phyloP scores from a whole-genome alignment of 2,329 filamentous ascomycete genomes.

The Colletotrichum sp. region DNA sequence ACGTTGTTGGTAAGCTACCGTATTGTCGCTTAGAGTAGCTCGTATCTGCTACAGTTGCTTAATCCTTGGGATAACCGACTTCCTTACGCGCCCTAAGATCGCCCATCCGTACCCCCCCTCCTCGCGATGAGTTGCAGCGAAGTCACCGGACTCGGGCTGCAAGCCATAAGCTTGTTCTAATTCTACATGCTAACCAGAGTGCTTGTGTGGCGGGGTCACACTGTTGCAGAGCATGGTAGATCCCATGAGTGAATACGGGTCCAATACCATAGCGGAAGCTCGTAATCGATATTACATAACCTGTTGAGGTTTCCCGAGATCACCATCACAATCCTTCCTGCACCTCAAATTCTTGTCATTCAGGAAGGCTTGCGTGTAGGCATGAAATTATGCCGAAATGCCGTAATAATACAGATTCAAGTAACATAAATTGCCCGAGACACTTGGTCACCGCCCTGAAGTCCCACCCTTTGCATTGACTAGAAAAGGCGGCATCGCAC shows the following conservation, averaged over 20 bases:
- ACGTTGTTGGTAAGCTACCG: fast-evolving
- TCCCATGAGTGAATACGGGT: not conserved
- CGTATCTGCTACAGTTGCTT: not conserved
- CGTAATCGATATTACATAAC: not conserved
- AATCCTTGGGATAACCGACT: not conserved
- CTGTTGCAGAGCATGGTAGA: not conserved
- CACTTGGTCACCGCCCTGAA: not conserved
- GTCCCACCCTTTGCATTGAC: too few relatives aligned
- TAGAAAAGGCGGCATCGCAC: too few relatives aligned
- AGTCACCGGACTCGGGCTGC: not conserved
- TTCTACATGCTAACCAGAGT: not conserved
- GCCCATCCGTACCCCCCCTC: not conserved
- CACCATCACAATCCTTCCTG: not conserved
- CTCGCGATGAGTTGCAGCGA: not conserved
- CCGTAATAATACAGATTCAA: not conserved
- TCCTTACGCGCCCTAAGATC: not conserved
- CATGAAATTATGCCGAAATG: not conserved
- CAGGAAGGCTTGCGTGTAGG: not conserved
- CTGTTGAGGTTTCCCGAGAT: not conserved
- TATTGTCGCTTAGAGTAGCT: not conserved
- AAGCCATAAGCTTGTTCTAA: not conserved
- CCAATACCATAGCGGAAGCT: not conserved
- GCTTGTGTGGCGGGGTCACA: not conserved
- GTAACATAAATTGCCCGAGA: not conserved
- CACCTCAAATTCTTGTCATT: not conserved